phyloP scores from a whole-genome alignment of 1,284 basidiomycete species.

The Moesziomyces antarcticus region DNA sequence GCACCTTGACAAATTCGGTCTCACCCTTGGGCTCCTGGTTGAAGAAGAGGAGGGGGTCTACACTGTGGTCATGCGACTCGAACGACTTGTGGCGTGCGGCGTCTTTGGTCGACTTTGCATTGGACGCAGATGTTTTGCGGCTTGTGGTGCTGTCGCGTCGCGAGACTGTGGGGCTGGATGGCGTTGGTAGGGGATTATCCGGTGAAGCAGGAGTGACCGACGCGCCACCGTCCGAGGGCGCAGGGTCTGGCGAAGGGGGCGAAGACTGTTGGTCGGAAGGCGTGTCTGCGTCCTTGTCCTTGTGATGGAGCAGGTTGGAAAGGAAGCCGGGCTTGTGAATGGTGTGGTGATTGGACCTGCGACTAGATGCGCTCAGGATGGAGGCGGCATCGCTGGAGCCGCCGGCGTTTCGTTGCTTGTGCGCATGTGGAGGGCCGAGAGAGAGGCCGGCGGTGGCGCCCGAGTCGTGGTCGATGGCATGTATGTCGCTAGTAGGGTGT shows the following conservation, averaged over 20 bases:
- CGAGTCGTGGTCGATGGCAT: slow-evolving; percentile 33
- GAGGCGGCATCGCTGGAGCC: slow-evolving; percentile 26
- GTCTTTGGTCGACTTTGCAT: slow-evolving; percentile 31
- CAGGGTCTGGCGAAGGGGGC: slow-evolving; percentile 2
- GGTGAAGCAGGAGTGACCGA: neutral
- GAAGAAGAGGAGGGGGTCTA: slow-evolving; percentile 46
- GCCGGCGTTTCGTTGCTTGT: slow-evolving; percentile 7
- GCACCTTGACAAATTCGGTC: slow-evolving; percentile 37
- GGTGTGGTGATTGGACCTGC: slow-evolving; percentile 4
- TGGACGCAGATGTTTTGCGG: slow-evolving; percentile 26
- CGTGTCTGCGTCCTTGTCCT: slow-evolving; percentile 9
- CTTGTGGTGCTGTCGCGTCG: slow-evolving; percentile 41
- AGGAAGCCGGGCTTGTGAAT: slow-evolving; percentile 19
- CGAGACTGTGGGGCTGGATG: slow-evolving; percentile 10
- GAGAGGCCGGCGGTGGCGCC: slow-evolving; percentile 12
- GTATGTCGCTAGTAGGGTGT: slow-evolving; percentile 4
- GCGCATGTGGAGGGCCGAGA: slow-evolving; percentile 13
- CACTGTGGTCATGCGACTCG: slow-evolving; percentile 22
- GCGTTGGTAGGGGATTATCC: slow-evolving; percentile 7
- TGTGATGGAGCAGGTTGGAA: slow-evolving; percentile 19
- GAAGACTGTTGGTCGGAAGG: slow-evolving; percentile 1
- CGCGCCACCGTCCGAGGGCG: neutral
- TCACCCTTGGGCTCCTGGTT: slow-evolving; percentile 52
- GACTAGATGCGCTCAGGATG: slow-evolving; percentile 16
- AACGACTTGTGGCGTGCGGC: slow-evolving; percentile 11